Evolutionary conservation across 495 filamentous ascomycete species (phyloP).

Genomic region (Trichoderma asperelloides): DNA sequence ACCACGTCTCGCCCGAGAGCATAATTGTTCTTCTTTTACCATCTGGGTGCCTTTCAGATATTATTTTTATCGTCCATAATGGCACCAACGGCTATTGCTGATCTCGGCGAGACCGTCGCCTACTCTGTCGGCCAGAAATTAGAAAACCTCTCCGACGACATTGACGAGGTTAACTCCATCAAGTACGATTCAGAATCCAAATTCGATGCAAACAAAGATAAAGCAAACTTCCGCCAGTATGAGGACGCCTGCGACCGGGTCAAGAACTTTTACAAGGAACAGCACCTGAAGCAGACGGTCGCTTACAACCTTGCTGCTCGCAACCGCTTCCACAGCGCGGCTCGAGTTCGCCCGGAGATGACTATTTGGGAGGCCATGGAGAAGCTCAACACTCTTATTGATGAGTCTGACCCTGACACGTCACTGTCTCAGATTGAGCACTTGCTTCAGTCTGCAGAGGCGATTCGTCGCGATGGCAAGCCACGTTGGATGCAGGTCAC

Average conservation of each 20-base stretch:
- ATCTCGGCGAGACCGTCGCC: neutral
- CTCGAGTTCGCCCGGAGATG: conserved; percentile 57
- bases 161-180: conserved; percentile 74
- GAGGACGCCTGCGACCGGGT: conserved; percentile 69
- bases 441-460: conserved; percentile 76
- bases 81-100: conserved; percentile 4
- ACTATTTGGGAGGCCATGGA: conserved; percentile 84
- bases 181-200: conserved; percentile 58
- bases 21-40: too few species aligned
- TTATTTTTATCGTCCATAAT: neutral
- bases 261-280: conserved; percentile 74
- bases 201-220: conserved; percentile 73
- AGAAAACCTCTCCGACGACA: conserved; percentile 69
- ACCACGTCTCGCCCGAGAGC: too few species aligned
- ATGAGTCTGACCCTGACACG: conserved; percentile 84
- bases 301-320: conserved; percentile 75
- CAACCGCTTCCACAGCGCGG: conserved; percentile 54
- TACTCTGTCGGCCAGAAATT: conserved; percentile 26
- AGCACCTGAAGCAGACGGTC: conserved; percentile 46
- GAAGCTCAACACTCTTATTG: conserved; percentile 79
- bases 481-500: conserved; percentile 88
- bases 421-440: conserved; percentile 78
- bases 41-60: too few species aligned
- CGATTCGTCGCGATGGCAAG: conserved; percentile 79
- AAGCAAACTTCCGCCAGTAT: conserved; percentile 72